Percentiles rank a stretch among this genome's conserved stretches.
Conservation (phyloP, 2,329 filamentous ascomycete genomes). For the Colletotrichum liaoningense region DNA sequence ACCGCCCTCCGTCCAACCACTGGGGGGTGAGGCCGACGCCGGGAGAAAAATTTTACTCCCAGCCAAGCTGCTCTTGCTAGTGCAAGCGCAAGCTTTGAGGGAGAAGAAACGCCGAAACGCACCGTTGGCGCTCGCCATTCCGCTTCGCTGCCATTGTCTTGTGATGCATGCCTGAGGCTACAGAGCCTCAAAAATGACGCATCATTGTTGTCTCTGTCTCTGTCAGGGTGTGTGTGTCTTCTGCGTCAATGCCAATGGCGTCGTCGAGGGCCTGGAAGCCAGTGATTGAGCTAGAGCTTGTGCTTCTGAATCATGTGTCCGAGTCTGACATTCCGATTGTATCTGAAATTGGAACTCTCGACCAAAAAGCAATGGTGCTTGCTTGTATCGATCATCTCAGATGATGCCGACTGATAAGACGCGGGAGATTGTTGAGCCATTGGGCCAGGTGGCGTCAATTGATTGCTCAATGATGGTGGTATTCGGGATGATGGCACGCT, state of each 20-base stretch:
- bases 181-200: constrained; percentile 36
- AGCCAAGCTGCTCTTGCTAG: constrained; percentile 1
- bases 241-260: constrained; percentile 5
- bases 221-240: neutral
- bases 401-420: constrained; percentile 1
- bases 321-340: constrained; percentile 4
- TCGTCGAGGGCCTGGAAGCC: neutral
- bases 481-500: no score
- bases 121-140: constrained; percentile 18
- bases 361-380: constrained; percentile 12
- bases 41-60: neutral
- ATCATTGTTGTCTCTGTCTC: constrained; percentile 10
- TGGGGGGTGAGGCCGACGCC: neutral
- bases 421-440: constrained; percentile 1
- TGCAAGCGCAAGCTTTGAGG: neutral
- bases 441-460: neutral
- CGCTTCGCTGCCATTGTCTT: constrained; percentile 8
- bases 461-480: neutral
- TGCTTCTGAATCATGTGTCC: constrained; percentile 1
- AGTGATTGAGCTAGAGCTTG: constrained; percentile 8
- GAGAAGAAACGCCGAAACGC: constrained; percentile 24
- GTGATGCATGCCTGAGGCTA: constrained; percentile 31
- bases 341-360: constrained; percentile 11
- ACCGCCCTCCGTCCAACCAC: neutral
- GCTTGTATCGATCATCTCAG: neutral